Evolutionary conservation across 1,139 yeast genomes (phyloP), one percentile per base, ranked within the genome.

Genomic region (Geotrichum klebahnii): DNA sequence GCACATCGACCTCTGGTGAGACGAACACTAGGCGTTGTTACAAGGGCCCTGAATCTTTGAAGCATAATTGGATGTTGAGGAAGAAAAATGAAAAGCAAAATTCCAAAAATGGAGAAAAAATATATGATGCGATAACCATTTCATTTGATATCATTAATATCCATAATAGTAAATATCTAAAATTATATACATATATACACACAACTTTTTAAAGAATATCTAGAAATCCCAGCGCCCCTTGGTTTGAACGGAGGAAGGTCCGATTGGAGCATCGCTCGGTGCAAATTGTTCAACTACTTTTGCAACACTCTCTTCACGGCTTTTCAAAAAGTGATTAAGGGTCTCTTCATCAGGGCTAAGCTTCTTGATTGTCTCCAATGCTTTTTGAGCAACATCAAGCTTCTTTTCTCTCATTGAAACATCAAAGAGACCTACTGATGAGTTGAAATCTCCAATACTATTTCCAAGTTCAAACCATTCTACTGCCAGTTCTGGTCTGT

Each of bases 401-500:
- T 48, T 33, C 22, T 42, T 36, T 23, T 42, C 24, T 31, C 33
- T 35, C 6, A 43, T 24, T 12, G 46, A 48, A n/a, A 64, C 53
- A 62, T 89, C 96, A 62, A 88, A 84, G 52, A 80, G 73, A 0
- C 97, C 97, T 46, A 88, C 73, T 58, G 80, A 70, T 59, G 94
- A 86, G 36, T 80, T 75, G 3, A 71, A 52, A 46, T 74, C 77
- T 40, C 79, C 72, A 2, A 85, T 70, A 55, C 85, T 92, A 34
- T 79, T 74, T 0, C 96, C 97, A 42, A 89, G 68, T 58, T 78
- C 78, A 68, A 89, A 88, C 97, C 97, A 90, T 61, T 87, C 88
- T 36, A 74, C 69, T 0, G 95, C 87, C 51, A 82, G 78, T 57
- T 81, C 81, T 0, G 59, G 54, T 19, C 63, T 59, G 41, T 62